phyloP scores from a whole-genome alignment of 192 early-diverging fungal species.

The Chytriomyces sp. region DNA sequence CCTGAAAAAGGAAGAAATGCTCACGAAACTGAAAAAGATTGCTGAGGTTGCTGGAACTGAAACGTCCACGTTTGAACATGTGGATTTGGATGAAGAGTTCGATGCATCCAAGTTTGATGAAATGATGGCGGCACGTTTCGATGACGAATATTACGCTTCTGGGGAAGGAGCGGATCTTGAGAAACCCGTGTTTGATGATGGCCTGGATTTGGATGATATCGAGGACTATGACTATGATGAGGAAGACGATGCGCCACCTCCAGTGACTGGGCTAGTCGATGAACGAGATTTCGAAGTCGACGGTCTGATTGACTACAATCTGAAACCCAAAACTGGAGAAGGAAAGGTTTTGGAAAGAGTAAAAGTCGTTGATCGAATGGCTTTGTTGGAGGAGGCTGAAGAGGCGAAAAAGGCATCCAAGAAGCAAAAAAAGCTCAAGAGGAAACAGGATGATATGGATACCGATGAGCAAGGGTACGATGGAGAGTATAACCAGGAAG shows the following conservation, averaged over 20 bases:
- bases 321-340: slow-evolving; percentile 29
- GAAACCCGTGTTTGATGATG: slow-evolving; percentile 89
- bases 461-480: slow-evolving; percentile 36
- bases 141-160: slow-evolving; percentile 69
- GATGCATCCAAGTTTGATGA: slow-evolving; percentile 84
- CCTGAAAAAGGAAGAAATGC: slow-evolving; percentile 86
- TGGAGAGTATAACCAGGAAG: slow-evolving; percentile 40
- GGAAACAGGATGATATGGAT: slow-evolving; percentile 42
- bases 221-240: slow-evolving; percentile 48
- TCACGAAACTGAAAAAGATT: slow-evolving; percentile 81
- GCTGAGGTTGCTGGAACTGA: slow-evolving; percentile 72
- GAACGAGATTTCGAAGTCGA: slow-evolving; percentile 34
- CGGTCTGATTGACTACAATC: slow-evolving; percentile 12
- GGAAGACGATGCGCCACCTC: slow-evolving; percentile 14
- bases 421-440: slow-evolving; percentile 35
- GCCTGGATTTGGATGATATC: slow-evolving; percentile 76
- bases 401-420: slow-evolving; percentile 30
- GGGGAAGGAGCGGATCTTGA: slow-evolving; percentile 41
- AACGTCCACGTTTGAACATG: slow-evolving; percentile 71
- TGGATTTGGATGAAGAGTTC: slow-evolving; percentile 92
- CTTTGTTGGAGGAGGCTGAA: slow-evolving; percentile 31
- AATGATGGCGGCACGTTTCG: slow-evolving; percentile 83
- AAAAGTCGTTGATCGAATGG: slow-evolving; percentile 20
- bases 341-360: slow-evolving; percentile 27
- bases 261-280: slow-evolving; percentile 17